Evolutionary conservation across 2,329 filamentous ascomycete genomes (phyloP).

Genomic region (Aspergillus quadricinctus): DNA sequence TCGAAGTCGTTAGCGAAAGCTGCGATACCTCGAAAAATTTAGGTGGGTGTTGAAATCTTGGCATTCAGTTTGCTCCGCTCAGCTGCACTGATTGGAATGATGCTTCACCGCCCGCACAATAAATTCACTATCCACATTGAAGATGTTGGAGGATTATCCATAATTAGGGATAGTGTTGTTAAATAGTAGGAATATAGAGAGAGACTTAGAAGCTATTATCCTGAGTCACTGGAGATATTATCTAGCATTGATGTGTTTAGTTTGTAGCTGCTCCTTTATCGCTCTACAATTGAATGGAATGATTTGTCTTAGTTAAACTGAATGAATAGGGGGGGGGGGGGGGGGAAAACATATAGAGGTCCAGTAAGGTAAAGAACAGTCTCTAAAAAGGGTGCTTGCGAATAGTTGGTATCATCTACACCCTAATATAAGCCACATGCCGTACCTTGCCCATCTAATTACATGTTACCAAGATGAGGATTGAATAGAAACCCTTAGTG

Average conservation of each 20-base stretch:
- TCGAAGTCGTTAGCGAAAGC: constrained; percentile 13
- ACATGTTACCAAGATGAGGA: neutral
- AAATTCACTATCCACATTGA: neutral
- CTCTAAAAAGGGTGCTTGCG: neutral
- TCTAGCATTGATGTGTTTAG: neutral
- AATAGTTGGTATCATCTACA: neutral
- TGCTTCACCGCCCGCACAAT: constrained; percentile 21
- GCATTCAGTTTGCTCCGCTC: constrained; percentile 30
- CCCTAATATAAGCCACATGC: too few species aligned
- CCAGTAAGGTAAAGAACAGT: neutral
- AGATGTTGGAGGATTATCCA: neutral
- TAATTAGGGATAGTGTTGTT: neutral
- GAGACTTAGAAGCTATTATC: neutral
- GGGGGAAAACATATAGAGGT: neutral
- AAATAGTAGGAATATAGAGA: neutral
- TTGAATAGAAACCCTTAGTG: neutral
- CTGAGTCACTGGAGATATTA: neutral
- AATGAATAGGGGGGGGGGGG: too few species aligned
- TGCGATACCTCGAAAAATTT: constrained; percentile 35
- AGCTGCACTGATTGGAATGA: constrained; percentile 8
- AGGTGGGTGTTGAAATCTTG: constrained; percentile 37
- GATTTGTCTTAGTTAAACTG: neutral
- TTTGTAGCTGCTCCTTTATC: neutral
- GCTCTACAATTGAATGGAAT: neutral
- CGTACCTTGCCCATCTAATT: neutral